phyloP scores from a whole-genome alignment of 352 stramenopile genomes.

The Peronospora farinosa region DNA sequence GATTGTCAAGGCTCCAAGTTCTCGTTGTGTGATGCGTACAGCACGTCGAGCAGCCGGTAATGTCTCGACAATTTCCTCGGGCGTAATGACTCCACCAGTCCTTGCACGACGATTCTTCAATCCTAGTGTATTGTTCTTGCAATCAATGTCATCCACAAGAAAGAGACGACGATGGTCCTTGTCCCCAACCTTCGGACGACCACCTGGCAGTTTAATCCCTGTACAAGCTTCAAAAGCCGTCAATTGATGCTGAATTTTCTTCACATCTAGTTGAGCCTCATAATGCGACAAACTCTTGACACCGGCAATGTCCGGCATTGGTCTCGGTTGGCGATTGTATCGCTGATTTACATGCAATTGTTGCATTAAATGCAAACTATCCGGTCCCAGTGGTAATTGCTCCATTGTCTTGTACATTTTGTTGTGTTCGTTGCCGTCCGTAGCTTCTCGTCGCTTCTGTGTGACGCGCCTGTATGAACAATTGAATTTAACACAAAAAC shows the following conservation, averaged over 20 bases:
- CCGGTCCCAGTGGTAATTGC: conserved; percentile 21
- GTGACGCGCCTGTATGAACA: conserved; percentile 29
- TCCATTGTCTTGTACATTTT: conserved; percentile 14
- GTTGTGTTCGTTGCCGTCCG: conserved; percentile 24
- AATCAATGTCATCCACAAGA: conserved; percentile 24
- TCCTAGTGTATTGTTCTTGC: conserved; percentile 24
- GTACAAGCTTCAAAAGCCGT: conserved; percentile 38
- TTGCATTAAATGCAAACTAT: conserved; percentile 32
- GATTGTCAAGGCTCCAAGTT: conserved; percentile 57
- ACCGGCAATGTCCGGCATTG: conserved; percentile 53
- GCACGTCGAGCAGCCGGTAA: conserved; percentile 57
- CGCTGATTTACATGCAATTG: conserved; percentile 27
- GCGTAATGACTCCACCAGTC: conserved; percentile 44
- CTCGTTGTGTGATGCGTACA: conserved; percentile 68
- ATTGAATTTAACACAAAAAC: conserved; percentile 3
- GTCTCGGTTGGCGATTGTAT: conserved; percentile 43
- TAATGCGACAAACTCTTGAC: conserved; percentile 42
- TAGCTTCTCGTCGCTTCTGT: conserved; percentile 48
- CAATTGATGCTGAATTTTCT: conserved; percentile 47
- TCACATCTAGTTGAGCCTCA: conserved; percentile 54
- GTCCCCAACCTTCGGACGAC: conserved; percentile 13
- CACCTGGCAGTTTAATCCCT: conserved; percentile 15
- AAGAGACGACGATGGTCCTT: conserved; percentile 24
- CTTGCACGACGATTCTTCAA: conserved; percentile 38
- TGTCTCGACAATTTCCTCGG: conserved; percentile 69